Percentiles rank a stretch among this genome's conserved stretches.
These are phyloP conservation scores for Suhomyces kilbournensis DNA, from an alignment of 805 yeast genomes.

Conservation along the genomic window DNA sequence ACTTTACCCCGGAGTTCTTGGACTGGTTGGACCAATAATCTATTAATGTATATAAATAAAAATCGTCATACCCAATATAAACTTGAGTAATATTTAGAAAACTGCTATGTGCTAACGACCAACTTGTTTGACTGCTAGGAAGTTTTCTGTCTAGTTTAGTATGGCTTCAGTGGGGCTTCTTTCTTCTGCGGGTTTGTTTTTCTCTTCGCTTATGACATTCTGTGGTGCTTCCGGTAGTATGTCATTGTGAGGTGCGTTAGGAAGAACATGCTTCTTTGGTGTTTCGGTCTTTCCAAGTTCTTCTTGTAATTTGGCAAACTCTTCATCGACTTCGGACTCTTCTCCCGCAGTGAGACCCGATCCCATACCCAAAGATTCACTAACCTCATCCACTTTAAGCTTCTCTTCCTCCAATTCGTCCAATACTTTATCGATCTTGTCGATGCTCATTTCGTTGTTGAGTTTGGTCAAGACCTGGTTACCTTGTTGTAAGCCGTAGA, in stretches of 20 bases:
- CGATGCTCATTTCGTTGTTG: constrained; percentile 74
- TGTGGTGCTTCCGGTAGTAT: constrained; percentile 29
- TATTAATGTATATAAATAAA: not conserved
- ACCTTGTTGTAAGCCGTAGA: constrained; percentile 79
- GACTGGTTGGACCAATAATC: constrained; percentile 66
- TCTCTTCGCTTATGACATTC: not conserved
- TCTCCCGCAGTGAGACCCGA: constrained; percentile 40
- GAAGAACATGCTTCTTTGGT: constrained; percentile 14
- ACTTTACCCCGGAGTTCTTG: constrained; percentile 92
- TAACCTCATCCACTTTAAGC: constrained; percentile 72
- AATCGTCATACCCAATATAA: not conserved
- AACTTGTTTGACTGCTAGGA: too few relatives aligned
- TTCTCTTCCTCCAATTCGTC: constrained; percentile 84
- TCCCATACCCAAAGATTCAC: constrained; percentile 48
- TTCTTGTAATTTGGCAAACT: constrained; percentile 48
- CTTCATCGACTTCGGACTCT: constrained; percentile 67
- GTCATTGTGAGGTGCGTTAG: constrained; percentile 16
- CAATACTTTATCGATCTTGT: constrained; percentile 74
- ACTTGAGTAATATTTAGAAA: too few relatives aligned
- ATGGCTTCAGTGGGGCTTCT: constrained; percentile 3
- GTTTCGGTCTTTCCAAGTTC: constrained; percentile 30
- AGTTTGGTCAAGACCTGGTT: constrained; percentile 70
- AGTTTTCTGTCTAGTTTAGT: not conserved
- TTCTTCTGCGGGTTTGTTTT: not conserved
- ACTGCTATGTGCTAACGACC: too few relatives aligned